phyloP scores from a whole-genome alignment of 2,329 filamentous ascomycete species.

The Pezizomycotina sp. region DNA sequence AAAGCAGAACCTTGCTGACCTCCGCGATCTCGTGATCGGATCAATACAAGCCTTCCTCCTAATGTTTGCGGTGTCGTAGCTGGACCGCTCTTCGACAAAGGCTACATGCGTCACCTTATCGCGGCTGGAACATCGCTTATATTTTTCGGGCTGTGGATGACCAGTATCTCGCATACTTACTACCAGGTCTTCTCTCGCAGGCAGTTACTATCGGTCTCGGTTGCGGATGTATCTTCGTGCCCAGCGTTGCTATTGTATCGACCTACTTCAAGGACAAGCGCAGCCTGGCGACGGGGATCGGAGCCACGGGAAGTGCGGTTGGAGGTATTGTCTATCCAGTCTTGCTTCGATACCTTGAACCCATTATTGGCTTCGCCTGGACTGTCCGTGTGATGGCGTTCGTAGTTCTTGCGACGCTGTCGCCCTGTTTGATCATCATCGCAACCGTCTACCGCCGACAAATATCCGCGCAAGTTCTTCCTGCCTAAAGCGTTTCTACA shows the following conservation, averaged over 20 bases:
- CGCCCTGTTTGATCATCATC: too few relatives aligned
- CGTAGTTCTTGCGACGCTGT: too few relatives aligned
- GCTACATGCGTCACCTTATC: slow-evolving; percentile 32
- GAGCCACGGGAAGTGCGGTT: slow-evolving; percentile 29
- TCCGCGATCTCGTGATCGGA: slow-evolving; percentile 34
- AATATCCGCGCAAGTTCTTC: slow-evolving; percentile 23
- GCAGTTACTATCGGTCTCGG: slow-evolving; percentile 32
- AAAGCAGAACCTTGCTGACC: too few relatives aligned
- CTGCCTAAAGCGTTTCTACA: slow-evolving; percentile 27
- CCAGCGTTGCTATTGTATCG: slow-evolving; percentile 29
- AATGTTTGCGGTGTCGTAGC: slow-evolving; percentile 31
- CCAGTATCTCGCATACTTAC: slow-evolving; percentile 31
- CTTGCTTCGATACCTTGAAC: slow-evolving; percentile 30
- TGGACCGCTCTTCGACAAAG: slow-evolving; percentile 36
- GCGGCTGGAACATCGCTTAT: slow-evolving; percentile 32
- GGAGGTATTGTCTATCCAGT: slow-evolving; percentile 33
- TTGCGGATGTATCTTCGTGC: slow-evolving; percentile 31
- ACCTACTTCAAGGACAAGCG: slow-evolving; percentile 32
- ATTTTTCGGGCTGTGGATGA: slow-evolving; percentile 35
- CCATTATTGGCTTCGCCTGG: slow-evolving; percentile 33
- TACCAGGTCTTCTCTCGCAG: slow-evolving; percentile 39
- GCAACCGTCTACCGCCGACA: slow-evolving; percentile 16
- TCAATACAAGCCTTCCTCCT: slow-evolving; percentile 35
- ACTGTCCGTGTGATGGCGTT: slow-evolving; percentile 36
- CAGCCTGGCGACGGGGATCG: slow-evolving; percentile 29